Evolutionary conservation across 2,329 filamentous ascomycete genomes (phyloP).

Genomic region (Aspergillus fischeri): DNA sequence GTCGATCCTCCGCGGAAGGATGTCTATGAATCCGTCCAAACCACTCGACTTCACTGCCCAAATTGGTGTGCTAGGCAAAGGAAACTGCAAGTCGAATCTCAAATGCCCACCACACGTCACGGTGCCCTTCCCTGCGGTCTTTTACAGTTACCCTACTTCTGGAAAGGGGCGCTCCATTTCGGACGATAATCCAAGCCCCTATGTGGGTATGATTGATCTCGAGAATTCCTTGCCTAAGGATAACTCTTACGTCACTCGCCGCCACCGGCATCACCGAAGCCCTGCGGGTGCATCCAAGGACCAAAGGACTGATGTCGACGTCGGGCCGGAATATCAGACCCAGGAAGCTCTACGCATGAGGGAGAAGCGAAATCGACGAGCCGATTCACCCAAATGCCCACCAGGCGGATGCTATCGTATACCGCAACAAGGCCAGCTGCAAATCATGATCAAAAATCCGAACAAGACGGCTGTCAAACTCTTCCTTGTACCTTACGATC

Average conservation of each 20-base stretch:
- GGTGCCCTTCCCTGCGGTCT: slow-evolving; percentile 87
- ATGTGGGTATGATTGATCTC: slow-evolving; percentile 88
- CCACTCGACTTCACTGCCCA: slow-evolving; percentile 91
- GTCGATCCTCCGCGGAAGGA: slow-evolving; percentile 87
- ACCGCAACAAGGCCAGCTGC: slow-evolving; percentile 86
- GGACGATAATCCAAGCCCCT: slow-evolving; percentile 88
- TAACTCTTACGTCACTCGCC: slow-evolving; percentile 34
- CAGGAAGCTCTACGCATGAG: slow-evolving; percentile 41
- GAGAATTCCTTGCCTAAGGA: slow-evolving; percentile 68
- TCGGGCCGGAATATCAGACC: slow-evolving; percentile 11
- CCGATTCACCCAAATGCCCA: slow-evolving; percentile 61
- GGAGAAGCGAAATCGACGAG: slow-evolving; percentile 58
- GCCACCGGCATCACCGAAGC: slow-evolving; percentile 37
- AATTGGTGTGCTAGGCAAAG: slow-evolving; percentile 86
- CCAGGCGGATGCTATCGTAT: slow-evolving; percentile 91
- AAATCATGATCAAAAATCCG: slow-evolving; percentile 96
- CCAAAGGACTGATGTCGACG: slow-evolving; percentile 7
- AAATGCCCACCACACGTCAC: slow-evolving; percentile 87
- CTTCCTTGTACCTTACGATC: slow-evolving; percentile 88
- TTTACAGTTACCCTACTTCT: slow-evolving; percentile 82
- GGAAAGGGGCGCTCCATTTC: slow-evolving; percentile 59
- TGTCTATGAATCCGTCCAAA: slow-evolving; percentile 93
- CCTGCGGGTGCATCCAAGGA: slow-evolving; percentile 13
- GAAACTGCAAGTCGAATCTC: slow-evolving; percentile 80
- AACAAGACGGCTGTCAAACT: slow-evolving; percentile 98